Base-by-base conservation (phyloP, 371 early-diverging fungal genomes). In the Rhizomucor miehei region DNA sequence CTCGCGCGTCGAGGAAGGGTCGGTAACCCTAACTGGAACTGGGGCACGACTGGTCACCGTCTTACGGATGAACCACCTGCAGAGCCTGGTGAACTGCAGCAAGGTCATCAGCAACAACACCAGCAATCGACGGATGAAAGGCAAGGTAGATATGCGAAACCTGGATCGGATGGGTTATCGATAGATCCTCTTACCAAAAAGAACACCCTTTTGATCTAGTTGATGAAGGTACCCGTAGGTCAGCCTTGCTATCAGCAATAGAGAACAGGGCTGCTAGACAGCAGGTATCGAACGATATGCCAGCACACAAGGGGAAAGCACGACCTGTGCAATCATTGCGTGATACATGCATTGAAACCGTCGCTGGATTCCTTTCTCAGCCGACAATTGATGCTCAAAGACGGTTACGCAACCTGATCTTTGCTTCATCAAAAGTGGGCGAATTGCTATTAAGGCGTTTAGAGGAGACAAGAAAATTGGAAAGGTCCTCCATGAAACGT, bases 281-380 rank as follows among this genome's bases (percentile, higher is more conserved):
- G 8, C 29, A 29, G 29, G 29, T 5, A 29, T 29, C 29, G 29
- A 29, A 29, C 29, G 29, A 29, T 8, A 3, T 29, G 29, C 29
- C 3, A 6, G 12, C 41, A 41, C 41, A 19, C 41, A 29, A 29
- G 9, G 24, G 23, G 12, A 52, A 56, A 16, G 38, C 37, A 4
- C 52, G 67, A 3, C 14, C 53, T 23, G 47, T 62, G 10, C 62
- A 44, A 11, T 19, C 58, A 2, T 54, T 73, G 20, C 59, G 59
- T 25, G 63, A 70, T 14, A 51, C 59, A 1, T 69, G 73, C 20
- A 47, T 65, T 41, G 41, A 41, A 41, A 12, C 41, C 2, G 69
- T 75, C 5, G 59, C 69, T 36, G 69, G 24, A 5, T 46, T 70
- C 6, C 41, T 74, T 6, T 51, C 63, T 1, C 67, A 69, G 16